Evolutionary conservation across 305 asterid species (phyloP), one percentile per base, ranked within the genome.

Genomic region (Rubia occidens): DNA sequence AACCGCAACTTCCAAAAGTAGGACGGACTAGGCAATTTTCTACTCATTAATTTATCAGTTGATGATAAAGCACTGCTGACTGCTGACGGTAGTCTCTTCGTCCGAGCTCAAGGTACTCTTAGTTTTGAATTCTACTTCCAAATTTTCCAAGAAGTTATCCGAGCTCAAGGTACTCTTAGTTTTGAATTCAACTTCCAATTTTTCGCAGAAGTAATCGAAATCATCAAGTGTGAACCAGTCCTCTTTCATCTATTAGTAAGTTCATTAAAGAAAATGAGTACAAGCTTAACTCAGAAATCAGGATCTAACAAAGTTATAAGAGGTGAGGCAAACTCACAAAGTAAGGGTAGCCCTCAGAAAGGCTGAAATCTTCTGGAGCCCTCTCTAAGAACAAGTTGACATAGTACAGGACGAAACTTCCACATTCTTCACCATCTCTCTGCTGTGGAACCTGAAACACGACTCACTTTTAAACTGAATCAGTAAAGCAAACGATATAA

Each of bases 391-490:
- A 84, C 60, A 72, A 78, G 66, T 20, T 51, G 11, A 69, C 29
- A 70, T 75, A 87, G 54, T 68, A 81, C 14, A 82, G 73, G 67
- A 77, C 85, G 62, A 64, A 83, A 29, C 42, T 44, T 26, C 87
- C 95, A 62, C 89, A 87, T 70, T 81, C 85, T 32, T 24, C 75
- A 6, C 45, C 74, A 71, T 82, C 75, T 72, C 72, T 80, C 78
- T 87, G 88, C 49, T 82, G 90, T 2, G 90, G 89, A 54, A 87
- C 90, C 90, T 87, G 71, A 55, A 59, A 66, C 64, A 65, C 18
- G n/a, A 11, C 29, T 15, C 32, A 51, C 11, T 35, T 26, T 61
- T 2, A 70, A 0, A 49, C 66, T 10, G 10, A 58, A 59, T 81
- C 60, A 20, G 65, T 59, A 49, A 75, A 69, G 53, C 42, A 29